Percentiles rank a stretch among this genome's conserved stretches.
Evolutionary conservation across 73 alveolate genomes (phyloP).

Genomic region (Paramecium primaurelia): DNA sequence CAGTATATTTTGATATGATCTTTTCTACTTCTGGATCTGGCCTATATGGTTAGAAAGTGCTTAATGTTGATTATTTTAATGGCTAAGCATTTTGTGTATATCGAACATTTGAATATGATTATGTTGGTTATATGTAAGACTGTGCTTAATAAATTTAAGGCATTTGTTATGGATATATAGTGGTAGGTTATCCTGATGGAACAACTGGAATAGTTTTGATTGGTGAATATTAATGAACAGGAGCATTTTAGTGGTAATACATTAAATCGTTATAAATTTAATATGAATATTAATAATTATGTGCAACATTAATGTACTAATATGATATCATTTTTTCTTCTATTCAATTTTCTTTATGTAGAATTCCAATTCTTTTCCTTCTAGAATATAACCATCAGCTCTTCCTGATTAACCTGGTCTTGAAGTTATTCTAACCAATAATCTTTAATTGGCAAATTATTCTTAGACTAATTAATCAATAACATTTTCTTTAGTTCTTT

Average conservation of each 20-base stretch:
- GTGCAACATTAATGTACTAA: background rate
- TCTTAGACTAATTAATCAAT: constrained; percentile 78
- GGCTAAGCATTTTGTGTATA: background rate
- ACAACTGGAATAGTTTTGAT: background rate
- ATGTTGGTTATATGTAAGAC: background rate
- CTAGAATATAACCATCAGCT: constrained; percentile 97
- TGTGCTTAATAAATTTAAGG: background rate
- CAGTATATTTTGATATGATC: constrained; percentile 8
- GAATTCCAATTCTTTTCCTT: constrained; percentile 96
- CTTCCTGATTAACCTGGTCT: constrained; percentile 99
- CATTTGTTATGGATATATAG: background rate
- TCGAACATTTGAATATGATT: constrained; percentile 5
- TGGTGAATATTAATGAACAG: background rate
- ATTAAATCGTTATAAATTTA: background rate
- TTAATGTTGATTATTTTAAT: background rate
- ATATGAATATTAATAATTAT: background rate
- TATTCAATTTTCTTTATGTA: constrained; percentile 83
- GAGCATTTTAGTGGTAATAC: background rate
- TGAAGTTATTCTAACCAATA: constrained; percentile 94
- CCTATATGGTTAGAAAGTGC: constrained; percentile 11
- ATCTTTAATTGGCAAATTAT: constrained; percentile 83
- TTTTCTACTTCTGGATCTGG: constrained; percentile 42
- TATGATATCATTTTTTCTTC: constrained; percentile 39
- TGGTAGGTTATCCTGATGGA: background rate
- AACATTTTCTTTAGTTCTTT: constrained; percentile 65